phyloP scores from a whole-genome alignment of 2,329 filamentous ascomycete genomes.

The Penicillium sp. region DNA sequence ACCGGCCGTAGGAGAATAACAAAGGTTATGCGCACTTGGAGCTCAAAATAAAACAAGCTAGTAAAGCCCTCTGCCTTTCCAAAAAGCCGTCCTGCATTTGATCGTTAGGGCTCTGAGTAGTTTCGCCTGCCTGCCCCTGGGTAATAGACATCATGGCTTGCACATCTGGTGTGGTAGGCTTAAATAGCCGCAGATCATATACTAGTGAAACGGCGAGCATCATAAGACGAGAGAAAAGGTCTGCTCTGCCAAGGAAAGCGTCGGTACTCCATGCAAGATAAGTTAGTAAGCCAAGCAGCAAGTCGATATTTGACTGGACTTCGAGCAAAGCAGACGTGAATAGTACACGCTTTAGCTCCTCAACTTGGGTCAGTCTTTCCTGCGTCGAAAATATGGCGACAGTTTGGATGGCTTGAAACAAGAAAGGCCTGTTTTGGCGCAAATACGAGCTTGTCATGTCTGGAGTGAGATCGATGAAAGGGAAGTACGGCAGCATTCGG shows the following conservation, averaged over 20 bases:
- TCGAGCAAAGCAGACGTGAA: constrained; percentile 27
- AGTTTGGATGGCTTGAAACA: constrained; percentile 37
- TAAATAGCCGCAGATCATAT: constrained; percentile 36
- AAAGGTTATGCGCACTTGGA: constrained; percentile 21
- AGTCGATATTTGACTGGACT: constrained; percentile 32
- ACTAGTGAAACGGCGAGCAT: constrained; percentile 38
- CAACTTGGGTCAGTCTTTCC: constrained; percentile 22
- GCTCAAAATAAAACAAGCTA: constrained; percentile 32
- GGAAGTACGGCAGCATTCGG: constrained; percentile 35
- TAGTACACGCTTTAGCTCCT: constrained; percentile 32
- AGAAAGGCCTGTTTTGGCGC: constrained; percentile 30
- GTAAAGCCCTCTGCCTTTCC: constrained; percentile 27
- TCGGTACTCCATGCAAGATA: constrained; percentile 40
- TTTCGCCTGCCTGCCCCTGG: constrained; percentile 22
- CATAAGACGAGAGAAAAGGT: constrained; percentile 35
- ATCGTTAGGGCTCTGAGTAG: constrained; percentile 3
- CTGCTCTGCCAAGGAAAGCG: constrained; percentile 29
- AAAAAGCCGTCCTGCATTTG: constrained; percentile 16
- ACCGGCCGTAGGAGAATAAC: background rate
- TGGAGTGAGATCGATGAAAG: constrained; percentile 32
- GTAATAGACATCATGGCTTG: constrained; percentile 31
- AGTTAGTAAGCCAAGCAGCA: constrained; percentile 36
- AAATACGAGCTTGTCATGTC: constrained; percentile 29
- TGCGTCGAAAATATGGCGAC: constrained; percentile 32
- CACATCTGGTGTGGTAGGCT: constrained; percentile 28